Evolutionary conservation across 768 basidiomycete species (phyloP).

Genomic region (Suillus ampliporus): DNA sequence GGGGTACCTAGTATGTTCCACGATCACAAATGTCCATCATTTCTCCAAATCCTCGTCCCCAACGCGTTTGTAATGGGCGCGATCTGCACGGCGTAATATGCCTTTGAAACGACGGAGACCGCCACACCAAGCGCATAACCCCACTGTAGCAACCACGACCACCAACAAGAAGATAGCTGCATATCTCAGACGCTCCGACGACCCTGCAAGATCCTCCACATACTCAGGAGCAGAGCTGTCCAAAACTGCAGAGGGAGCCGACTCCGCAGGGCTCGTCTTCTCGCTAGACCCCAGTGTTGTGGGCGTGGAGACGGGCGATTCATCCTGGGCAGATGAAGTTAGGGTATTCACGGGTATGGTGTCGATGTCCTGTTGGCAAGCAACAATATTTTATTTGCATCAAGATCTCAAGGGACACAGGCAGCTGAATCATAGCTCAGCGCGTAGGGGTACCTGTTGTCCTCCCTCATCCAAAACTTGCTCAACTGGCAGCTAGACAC

Average conservation of each 20-base stretch:
- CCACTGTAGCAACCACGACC: constrained; percentile 50
- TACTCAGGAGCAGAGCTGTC: constrained; percentile 18
- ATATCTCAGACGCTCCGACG: constrained; percentile 23
- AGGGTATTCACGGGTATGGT: constrained; percentile 24
- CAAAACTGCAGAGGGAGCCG: constrained; percentile 8
- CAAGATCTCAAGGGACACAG: constrained; percentile 40
- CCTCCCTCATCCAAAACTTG: constrained; percentile 62
- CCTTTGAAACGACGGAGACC: constrained; percentile 47
- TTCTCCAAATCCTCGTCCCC: constrained; percentile 57
- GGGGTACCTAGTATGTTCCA: not conserved
- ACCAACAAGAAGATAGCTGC: constrained; percentile 34
- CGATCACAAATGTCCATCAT: constrained; percentile 23
- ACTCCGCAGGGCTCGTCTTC: constrained; percentile 7
- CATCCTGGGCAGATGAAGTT: constrained; percentile 21
- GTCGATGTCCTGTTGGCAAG: constrained; percentile 52
- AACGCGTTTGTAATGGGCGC: constrained; percentile 51
- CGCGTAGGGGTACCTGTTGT: constrained; percentile 91
- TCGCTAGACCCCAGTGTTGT: constrained; percentile 14
- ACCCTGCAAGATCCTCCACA: constrained; percentile 12
- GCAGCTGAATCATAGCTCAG: constrained; percentile 82
- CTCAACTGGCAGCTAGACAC: constrained; percentile 57
- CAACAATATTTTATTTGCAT: constrained; percentile 60
- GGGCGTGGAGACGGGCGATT: constrained; percentile 15
- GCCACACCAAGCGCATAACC: constrained; percentile 56
- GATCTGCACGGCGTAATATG: constrained; percentile 41